These are phyloP conservation scores for Afroboletus lepidellus DNA, from an alignment of 1,284 basidiomycete species.

Conservation along the genomic window DNA sequence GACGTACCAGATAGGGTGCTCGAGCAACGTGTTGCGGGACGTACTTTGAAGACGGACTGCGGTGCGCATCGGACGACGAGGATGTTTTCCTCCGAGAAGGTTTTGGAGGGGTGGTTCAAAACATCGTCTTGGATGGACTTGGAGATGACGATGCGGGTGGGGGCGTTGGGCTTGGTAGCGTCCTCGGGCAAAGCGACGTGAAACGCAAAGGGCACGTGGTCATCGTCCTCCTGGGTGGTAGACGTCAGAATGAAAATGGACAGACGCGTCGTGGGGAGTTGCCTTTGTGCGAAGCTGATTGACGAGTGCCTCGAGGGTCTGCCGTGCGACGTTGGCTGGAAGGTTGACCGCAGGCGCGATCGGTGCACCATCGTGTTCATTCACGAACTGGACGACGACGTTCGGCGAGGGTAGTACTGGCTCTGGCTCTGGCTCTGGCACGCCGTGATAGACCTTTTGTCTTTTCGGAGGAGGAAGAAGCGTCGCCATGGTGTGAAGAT, in stretches of 20 bases:
- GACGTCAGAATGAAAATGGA: slow-evolving; percentile 2
- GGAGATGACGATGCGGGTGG: slow-evolving; percentile 75
- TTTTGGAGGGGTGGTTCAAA: slow-evolving; percentile 64
- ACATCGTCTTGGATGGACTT: slow-evolving; percentile 82
- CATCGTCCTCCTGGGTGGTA: slow-evolving; percentile 59
- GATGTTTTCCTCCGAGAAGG: slow-evolving; percentile 84
- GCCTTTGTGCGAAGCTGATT: slow-evolving; percentile 82
- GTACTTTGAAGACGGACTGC: slow-evolving; percentile 93
- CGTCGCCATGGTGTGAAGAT: slow-evolving; percentile 52
- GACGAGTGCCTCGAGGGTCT: slow-evolving; percentile 80
- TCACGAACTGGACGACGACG: slow-evolving; percentile 88
- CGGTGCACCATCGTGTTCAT: slow-evolving; percentile 76
- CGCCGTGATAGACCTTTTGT: slow-evolving; percentile 75
- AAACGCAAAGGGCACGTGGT: slow-evolving; percentile 88
- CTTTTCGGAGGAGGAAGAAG: slow-evolving; percentile 84
- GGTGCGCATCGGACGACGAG: slow-evolving; percentile 88
- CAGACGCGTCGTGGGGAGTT: slow-evolving; percentile 18
- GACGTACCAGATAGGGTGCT: slow-evolving; percentile 81
- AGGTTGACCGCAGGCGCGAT: slow-evolving; percentile 86
- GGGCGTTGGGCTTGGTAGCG: slow-evolving; percentile 50
- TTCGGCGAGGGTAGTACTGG: slow-evolving; percentile 57
- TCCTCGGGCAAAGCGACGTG: slow-evolving; percentile 72
- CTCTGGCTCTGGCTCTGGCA: slow-evolving; percentile 62
- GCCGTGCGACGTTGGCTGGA: slow-evolving; percentile 83
- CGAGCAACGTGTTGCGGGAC: slow-evolving; percentile 91